Evolutionary conservation across 192 early-diverging fungal species (phyloP).

Genomic region (Tieghemiomyces parasiticus): DNA sequence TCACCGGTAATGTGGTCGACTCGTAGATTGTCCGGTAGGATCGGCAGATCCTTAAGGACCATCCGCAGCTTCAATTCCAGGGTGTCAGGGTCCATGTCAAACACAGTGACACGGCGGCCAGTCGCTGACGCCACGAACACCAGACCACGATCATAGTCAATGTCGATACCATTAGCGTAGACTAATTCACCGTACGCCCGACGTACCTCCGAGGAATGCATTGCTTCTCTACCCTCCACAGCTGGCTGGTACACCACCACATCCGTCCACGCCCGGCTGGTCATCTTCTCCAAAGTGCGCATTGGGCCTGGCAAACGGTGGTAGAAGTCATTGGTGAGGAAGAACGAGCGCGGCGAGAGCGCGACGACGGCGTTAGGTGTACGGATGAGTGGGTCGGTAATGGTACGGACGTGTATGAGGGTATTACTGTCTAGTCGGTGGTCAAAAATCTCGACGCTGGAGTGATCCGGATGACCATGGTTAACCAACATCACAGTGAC

Average conservation of each 20-base stretch:
- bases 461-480: neutral
- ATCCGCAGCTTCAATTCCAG: neutral
- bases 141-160: neutral
- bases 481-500: neutral
- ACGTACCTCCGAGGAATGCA: neutral
- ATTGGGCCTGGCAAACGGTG: neutral
- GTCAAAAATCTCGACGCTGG: neutral
- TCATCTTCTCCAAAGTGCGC: neutral
- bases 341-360: neutral
- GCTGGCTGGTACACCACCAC: neutral
- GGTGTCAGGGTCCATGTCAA: neutral
- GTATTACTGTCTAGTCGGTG: neutral
- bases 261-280: neutral
- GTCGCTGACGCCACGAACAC: slow-evolving; percentile 1
- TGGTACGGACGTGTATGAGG: neutral
- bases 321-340: slow-evolving; percentile 4
- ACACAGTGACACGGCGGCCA: neutral
- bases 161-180: slow-evolving; percentile 2
- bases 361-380: neutral
- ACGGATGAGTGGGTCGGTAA: neutral
- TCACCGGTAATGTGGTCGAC: neutral
- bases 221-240: neutral
- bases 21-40: neutral
- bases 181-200: neutral
- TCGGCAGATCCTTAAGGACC: neutral